A percentile compares a stretch with the other conserved stretches of the same genome.
These are phyloP conservation scores for Coemansia pectinata DNA, from an alignment of 192 early-diverging fungal genomes.

Conservation along the genomic window DNA sequence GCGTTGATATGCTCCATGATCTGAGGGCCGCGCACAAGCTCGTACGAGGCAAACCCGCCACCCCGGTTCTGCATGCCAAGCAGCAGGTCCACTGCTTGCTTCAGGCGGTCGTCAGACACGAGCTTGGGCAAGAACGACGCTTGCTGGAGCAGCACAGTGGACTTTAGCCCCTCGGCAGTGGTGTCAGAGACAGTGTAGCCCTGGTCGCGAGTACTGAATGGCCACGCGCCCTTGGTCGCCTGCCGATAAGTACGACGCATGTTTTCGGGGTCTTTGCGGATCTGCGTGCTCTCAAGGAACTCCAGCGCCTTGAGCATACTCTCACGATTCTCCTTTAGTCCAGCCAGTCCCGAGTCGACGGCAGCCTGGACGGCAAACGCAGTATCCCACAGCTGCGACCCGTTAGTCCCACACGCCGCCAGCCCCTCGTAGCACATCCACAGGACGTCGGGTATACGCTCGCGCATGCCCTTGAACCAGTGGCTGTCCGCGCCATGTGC, in stretches of 20 bases:
- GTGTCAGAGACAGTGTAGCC: slow-evolving; percentile 96
- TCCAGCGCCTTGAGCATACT: slow-evolving; percentile 67
- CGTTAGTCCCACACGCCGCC: slow-evolving; percentile 96
- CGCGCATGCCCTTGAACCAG: slow-evolving; percentile 73
- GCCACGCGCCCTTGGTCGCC: slow-evolving; percentile 89
- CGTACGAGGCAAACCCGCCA: slow-evolving; percentile 94
- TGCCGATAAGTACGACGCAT: slow-evolving; percentile 77
- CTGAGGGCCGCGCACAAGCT: slow-evolving; percentile 74
- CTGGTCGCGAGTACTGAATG: slow-evolving; percentile 92
- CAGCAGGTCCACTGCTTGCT: slow-evolving; percentile 87
- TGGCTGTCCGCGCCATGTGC: slow-evolving; percentile 83
- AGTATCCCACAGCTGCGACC: slow-evolving; percentile 96
- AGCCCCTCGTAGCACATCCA: slow-evolving; percentile 91
- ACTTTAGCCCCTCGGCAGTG: slow-evolving; percentile 90
- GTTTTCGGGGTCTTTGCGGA: slow-evolving; percentile 71
- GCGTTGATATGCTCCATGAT: slow-evolving; percentile 90
- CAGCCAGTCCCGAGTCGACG: slow-evolving; percentile 75
- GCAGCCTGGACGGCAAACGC: slow-evolving; percentile 84
- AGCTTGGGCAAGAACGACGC: slow-evolving; percentile 60
- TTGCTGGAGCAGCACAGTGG: slow-evolving; percentile 73
- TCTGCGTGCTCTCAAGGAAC: slow-evolving; percentile 88
- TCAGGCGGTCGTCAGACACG: slow-evolving; percentile 70
- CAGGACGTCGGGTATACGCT: slow-evolving; percentile 80
- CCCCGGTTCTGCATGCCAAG: slow-evolving; percentile 89
- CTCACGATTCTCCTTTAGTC: slow-evolving; percentile 67